Evolutionary conservation across 352 stramenopile genomes (phyloP).

Genomic region (Globisporangium cylindrosporum): DNA sequence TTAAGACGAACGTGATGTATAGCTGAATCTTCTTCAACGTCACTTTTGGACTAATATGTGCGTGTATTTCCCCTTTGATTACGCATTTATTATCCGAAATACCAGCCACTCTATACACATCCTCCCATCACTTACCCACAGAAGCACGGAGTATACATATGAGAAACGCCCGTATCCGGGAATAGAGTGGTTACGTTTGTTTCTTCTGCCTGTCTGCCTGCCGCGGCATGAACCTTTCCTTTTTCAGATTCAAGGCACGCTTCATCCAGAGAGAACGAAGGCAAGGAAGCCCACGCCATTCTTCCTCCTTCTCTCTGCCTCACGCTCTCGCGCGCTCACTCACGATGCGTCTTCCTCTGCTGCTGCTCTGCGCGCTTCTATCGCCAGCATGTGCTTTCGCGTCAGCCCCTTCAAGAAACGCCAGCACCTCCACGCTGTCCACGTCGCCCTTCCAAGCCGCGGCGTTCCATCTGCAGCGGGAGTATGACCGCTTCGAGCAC

Average conservation of each 20-base stretch:
- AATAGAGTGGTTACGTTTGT: background rate
- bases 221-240: no score
- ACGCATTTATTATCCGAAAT: background rate
- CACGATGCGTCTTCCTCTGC: background rate
- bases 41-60: background rate
- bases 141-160: background rate
- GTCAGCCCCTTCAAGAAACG: background rate
- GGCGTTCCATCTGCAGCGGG: slow-evolving; percentile 15
- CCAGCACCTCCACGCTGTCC: background rate
- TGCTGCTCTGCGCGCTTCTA: background rate
- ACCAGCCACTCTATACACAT: background rate
- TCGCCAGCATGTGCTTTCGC: background rate
- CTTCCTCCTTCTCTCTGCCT: background rate
- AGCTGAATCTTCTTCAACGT: slow-evolving; percentile 4
- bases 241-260: background rate
- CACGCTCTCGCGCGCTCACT: background rate
- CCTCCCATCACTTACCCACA: no score
- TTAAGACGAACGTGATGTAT: no score
- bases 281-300: background rate
- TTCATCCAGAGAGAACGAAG: background rate
- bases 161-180: background rate
- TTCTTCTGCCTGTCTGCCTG: background rate
- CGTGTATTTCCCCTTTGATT: background rate
- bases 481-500: slow-evolving; percentile 20
- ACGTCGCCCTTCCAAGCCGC: slow-evolving; percentile 17